Conservation (phyloP, 192 early-diverging fungal species). For the Rhizophagus sp. region DNA sequence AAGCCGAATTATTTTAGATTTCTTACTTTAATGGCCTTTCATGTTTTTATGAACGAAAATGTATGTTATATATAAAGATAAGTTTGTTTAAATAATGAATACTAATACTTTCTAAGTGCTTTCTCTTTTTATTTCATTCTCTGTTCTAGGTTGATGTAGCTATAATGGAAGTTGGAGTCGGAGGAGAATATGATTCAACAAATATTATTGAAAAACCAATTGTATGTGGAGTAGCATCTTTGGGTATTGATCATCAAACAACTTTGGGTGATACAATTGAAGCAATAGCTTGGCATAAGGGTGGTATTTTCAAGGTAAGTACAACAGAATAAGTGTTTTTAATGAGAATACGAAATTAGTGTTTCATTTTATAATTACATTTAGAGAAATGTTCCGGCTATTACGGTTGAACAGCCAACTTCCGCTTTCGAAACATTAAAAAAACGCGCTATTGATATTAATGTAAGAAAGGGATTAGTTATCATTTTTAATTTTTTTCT, state of each 20-base stretch:
- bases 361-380: not conserved
- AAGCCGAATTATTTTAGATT: slow-evolving; percentile 88
- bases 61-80: slow-evolving; percentile 24
- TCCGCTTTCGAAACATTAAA: slow-evolving; percentile 69
- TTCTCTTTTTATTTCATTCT: not conserved
- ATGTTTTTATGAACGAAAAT: slow-evolving; percentile 79
- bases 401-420: slow-evolving; percentile 70
- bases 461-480: slow-evolving; percentile 40
- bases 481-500: not conserved
- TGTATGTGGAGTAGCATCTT: slow-evolving; percentile 79
- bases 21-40: slow-evolving; percentile 88
- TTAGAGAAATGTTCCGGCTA: slow-evolving; percentile 62
- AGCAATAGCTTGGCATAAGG: slow-evolving; percentile 84
- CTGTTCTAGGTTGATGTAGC: slow-evolving; percentile 69
- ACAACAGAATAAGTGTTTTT: not conserved
- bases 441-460: slow-evolving; percentile 66
- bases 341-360: not conserved
- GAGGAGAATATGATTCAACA: slow-evolving; percentile 84
- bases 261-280: slow-evolving; percentile 73
- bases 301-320: slow-evolving; percentile 72
- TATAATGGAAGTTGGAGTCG: slow-evolving; percentile 82
- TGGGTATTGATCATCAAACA: slow-evolving; percentile 76
- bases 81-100: not conserved
- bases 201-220: slow-evolving; percentile 72
- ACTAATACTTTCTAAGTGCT: not conserved